phyloP scores from a whole-genome alignment of 163 green algal genomes.

The Smithsoniella earleae region DNA sequence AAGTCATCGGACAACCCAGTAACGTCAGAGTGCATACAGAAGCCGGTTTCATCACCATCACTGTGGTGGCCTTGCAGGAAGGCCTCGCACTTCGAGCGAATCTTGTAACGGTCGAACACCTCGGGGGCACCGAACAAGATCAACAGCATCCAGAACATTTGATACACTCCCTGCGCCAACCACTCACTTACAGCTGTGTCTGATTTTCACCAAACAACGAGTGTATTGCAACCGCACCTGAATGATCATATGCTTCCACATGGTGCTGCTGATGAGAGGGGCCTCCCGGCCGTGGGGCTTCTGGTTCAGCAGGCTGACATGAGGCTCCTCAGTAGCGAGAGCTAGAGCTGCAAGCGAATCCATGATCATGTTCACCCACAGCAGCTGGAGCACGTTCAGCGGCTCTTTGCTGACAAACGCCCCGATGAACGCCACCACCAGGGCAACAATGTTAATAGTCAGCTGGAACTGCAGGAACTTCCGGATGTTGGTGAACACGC shows the following conservation, averaged over 20 bases:
- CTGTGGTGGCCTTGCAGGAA: neutral
- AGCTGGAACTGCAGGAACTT: slow-evolving; percentile 90
- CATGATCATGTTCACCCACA: slow-evolving; percentile 99
- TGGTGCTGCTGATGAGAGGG: slow-evolving; percentile 76
- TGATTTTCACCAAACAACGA: no score
- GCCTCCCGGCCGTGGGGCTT: slow-evolving; percentile 77
- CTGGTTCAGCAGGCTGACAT: slow-evolving; percentile 64
- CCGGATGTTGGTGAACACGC: slow-evolving; percentile 91
- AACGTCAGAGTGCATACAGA: slow-evolving; percentile 22
- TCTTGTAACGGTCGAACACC: slow-evolving; percentile 37
- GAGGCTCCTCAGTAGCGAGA: slow-evolving; percentile 84
- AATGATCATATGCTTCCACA: slow-evolving; percentile 93
- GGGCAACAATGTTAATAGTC: slow-evolving; percentile 87
- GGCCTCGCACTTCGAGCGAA: slow-evolving; percentile 33
- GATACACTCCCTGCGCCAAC: slow-evolving; percentile 51
- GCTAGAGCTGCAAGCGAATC: slow-evolving; percentile 83
- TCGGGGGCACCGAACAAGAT: slow-evolving; percentile 68
- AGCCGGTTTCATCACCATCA: neutral
- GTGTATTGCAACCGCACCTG: slow-evolving; percentile 30
- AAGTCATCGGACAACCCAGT: no score
- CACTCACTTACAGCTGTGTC: neutral
- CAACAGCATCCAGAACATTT: slow-evolving; percentile 77
- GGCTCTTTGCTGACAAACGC: slow-evolving; percentile 76
- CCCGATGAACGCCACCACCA: slow-evolving; percentile 84
- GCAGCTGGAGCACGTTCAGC: slow-evolving; percentile 88